phyloP scores from a whole-genome alignment of 805 yeast species.

The Saccharomyces mikatae region DNA sequence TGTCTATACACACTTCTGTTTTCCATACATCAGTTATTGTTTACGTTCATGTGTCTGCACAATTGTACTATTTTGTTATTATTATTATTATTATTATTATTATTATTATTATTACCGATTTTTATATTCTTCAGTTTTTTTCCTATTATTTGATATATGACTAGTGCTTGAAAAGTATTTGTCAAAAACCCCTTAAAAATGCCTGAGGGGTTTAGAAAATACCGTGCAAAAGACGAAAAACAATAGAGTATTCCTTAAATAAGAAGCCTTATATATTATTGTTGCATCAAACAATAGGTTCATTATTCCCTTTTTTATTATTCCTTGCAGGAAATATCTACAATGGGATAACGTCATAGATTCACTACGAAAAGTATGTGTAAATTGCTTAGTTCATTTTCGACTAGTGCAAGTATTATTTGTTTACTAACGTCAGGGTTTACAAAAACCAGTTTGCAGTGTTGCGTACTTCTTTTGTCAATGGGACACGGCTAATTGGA shows the following conservation, averaged over 20 bases:
- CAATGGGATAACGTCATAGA: background rate
- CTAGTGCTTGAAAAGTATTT: background rate
- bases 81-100: background rate
- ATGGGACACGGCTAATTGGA: slow-evolving; percentile 28
- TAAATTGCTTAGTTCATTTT: background rate
- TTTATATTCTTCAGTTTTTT: background rate
- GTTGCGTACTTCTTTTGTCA: slow-evolving; percentile 25
- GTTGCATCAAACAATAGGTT: background rate
- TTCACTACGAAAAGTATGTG: background rate
- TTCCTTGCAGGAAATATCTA: background rate
- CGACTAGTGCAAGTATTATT: background rate
- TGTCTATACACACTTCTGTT: background rate
- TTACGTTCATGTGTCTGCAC: background rate
- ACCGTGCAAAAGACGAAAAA: background rate
- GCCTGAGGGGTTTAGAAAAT: background rate
- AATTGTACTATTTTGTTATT: background rate
- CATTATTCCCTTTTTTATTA: background rate
- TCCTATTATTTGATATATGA: background rate
- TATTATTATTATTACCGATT: background rate
- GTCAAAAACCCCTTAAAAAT: background rate
- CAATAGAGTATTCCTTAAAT: background rate
- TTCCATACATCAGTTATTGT: background rate
- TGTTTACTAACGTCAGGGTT: background rate
- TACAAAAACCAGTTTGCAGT: slow-evolving; percentile 5
- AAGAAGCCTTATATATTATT: background rate